Percentiles rank a stretch among this genome's conserved stretches.
phyloP scores from a whole-genome alignment of 345 rosid species.

The rapeseed (Brassica napus) region Da-Ae NC_063448.1:42603501-42604000 shows the following conservation, averaged over 20 bases:
- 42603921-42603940: neutral
- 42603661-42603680: neutral
- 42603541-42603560: neutral
- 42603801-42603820: neutral
- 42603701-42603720: neutral
- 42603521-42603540: neutral
- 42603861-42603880: neutral
- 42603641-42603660: neutral
- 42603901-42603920: neutral
- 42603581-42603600: neutral
- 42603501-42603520: neutral
- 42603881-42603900: neutral
- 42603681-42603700: neutral
- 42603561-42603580: slow-evolving; percentile 12
- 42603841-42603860: neutral
- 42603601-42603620: neutral
- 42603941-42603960: neutral
- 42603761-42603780: neutral
- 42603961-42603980: neutral
- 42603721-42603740: neutral
- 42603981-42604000: neutral
- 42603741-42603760: neutral
- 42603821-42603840: neutral
- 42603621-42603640: neutral
- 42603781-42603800: neutral